phyloP scores from a whole-genome alignment of 306 rosid species.

The Cicer cuneatum region DNA sequence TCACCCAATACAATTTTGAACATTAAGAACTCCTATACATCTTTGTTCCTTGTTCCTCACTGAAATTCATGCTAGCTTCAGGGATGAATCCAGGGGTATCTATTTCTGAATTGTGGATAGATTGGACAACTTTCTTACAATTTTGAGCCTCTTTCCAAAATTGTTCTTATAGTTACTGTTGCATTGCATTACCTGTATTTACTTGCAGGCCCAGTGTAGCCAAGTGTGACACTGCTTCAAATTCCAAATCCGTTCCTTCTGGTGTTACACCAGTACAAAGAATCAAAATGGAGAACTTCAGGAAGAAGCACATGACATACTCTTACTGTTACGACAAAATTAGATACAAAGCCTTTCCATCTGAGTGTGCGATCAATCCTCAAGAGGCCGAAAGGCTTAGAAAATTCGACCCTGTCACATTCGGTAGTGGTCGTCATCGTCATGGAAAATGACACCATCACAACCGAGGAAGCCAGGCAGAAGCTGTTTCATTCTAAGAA shows the following conservation, averaged over 20 bases:
- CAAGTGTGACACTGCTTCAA: constrained; percentile 54
- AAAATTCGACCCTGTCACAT: constrained; percentile 78
- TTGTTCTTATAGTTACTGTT: too few species aligned
- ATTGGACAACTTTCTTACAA: too few species aligned
- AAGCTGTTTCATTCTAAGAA: constrained; percentile 53
- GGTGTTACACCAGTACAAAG: constrained; percentile 58
- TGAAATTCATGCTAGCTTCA: too few species aligned
- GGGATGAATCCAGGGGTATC: too few species aligned
- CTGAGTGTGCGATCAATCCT: constrained; percentile 76
- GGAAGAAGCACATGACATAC: constrained; percentile 89
- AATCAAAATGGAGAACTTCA: constrained; percentile 72
- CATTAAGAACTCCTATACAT: neutral
- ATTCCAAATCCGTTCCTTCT: constrained; percentile 56
- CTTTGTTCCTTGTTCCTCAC: too few species aligned
- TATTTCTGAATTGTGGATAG: too few species aligned
- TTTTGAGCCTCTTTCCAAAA: too few species aligned
- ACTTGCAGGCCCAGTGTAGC: constrained; percentile 35
- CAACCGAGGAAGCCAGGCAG: constrained; percentile 55
- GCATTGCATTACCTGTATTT: too few species aligned
- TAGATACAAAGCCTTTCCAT: constrained; percentile 66
- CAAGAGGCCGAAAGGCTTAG: constrained; percentile 81
- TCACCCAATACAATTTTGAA: neutral
- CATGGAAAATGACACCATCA: constrained; percentile 69
- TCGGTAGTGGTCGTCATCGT: constrained; percentile 75
- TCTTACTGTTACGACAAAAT: constrained; percentile 81